Evolutionary conservation across 768 basidiomycete species (phyloP).

Genomic region (Hygrocybe punicea): DNA sequence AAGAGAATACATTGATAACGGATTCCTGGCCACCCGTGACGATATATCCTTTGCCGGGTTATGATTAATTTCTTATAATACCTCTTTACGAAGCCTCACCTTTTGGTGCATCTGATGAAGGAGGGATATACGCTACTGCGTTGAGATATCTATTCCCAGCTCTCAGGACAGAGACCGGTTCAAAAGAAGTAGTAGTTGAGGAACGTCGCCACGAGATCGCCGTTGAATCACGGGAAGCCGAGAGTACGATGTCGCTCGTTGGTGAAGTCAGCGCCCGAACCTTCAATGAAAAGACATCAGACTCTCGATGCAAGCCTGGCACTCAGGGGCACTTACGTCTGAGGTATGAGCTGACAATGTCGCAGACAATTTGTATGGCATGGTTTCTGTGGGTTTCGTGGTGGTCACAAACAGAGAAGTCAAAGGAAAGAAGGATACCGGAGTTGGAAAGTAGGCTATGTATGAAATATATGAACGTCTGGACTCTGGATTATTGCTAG

Average conservation of each 20-base stretch:
- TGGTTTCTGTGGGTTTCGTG: slow-evolving; percentile 19
- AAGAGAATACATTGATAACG: slow-evolving; percentile 78
- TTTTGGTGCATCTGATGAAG: slow-evolving; percentile 64
- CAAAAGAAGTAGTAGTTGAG: slow-evolving; percentile 48
- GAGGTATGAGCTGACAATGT: slow-evolving; percentile 65
- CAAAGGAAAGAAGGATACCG: slow-evolving; percentile 23
- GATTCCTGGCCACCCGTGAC: slow-evolving; percentile 89
- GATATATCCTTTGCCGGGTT: slow-evolving; percentile 64
- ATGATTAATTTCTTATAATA: neutral
- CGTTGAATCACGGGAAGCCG: slow-evolving; percentile 88
- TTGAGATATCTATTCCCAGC: slow-evolving; percentile 78
- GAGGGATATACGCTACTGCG: slow-evolving; percentile 73
- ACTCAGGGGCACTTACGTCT: slow-evolving; percentile 53
- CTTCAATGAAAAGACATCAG: slow-evolving; percentile 40
- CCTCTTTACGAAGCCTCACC: slow-evolving; percentile 40
- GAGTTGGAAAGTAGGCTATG: slow-evolving; percentile 28
- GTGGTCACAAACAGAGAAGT: slow-evolving; percentile 6
- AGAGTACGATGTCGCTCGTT: slow-evolving; percentile 73
- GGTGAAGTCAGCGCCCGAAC: slow-evolving; percentile 81
- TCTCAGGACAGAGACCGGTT: slow-evolving; percentile 50
- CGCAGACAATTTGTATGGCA: slow-evolving; percentile 78
- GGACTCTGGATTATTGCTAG: too few species aligned
- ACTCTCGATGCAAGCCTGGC: slow-evolving; percentile 18
- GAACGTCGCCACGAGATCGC: slow-evolving; percentile 80
- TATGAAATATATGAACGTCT: slow-evolving; percentile 12